Percentiles rank a stretch among this genome's conserved stretches.
Evolutionary conservation across 192 early-diverging fungal genomes (phyloP).

Genomic region (Coemansia sp.): DNA sequence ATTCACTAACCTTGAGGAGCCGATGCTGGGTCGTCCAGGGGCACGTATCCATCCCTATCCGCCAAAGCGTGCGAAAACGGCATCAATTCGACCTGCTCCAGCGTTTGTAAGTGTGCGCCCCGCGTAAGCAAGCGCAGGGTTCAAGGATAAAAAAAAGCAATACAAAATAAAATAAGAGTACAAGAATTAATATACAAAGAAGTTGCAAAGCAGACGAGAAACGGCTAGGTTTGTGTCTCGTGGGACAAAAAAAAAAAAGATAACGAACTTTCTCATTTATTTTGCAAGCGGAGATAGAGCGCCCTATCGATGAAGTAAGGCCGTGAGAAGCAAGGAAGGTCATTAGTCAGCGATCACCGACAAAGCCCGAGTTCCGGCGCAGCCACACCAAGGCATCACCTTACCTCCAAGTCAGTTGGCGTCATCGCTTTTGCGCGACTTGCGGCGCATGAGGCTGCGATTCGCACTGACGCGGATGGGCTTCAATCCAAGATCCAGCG

Average conservation of each 20-base stretch:
- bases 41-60: conserved; percentile 32
- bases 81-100: conserved; percentile 11
- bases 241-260: background rate
- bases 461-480: conserved; percentile 51
- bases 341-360: conserved; percentile 10
- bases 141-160: conserved; percentile 5
- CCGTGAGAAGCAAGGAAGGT: background rate
- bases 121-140: background rate
- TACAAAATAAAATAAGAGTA: conserved; percentile 9
- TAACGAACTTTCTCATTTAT: background rate
- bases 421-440: conserved; percentile 3
- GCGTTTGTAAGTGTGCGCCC: background rate
- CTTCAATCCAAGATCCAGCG: conserved; percentile 49
- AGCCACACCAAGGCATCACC: too few relatives aligned
- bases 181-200: background rate
- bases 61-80: conserved; percentile 23
- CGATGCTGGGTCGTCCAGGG: conserved; percentile 21
- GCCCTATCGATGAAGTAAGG: background rate
- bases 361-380: background rate
- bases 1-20: conserved; percentile 26
- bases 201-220: background rate
- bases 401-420: background rate
- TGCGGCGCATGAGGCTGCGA: conserved; percentile 46
- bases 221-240: background rate
- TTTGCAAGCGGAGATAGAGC: background rate